Base-by-base conservation (phyloP, 768 basidiomycete species). In the Pilatotrama ljubarskyi region DNA sequence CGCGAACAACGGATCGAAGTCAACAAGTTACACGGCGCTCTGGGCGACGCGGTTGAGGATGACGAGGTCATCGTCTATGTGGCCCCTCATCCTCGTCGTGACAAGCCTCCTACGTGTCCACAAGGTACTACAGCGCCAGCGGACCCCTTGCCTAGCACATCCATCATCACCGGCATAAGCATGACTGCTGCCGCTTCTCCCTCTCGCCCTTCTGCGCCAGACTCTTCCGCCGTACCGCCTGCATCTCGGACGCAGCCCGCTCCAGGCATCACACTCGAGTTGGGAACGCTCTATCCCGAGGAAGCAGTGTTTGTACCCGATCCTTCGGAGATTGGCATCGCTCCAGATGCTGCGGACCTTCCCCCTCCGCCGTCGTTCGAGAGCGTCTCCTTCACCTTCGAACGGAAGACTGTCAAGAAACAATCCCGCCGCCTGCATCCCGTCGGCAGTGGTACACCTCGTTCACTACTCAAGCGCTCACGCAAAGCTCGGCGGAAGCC, bases 41-140 rank as follows among this genome's bases (percentile, higher is more conserved):
- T 57, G 26, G 66, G 62, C 29, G 60, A 17, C 24, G 25, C 55
- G 47, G 20, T 57, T 24, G 65, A 67, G n/a, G 84, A 85, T 29
- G 87, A 88, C 18, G 90, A 92, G 56, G 68, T 82, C 4, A 91
- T 92, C 55, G 89, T 92, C 10, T 91, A 91, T 66, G 85, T 84
- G 24, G 88, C 89, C 0, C 90, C 90, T 0, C 82, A 88, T 66
- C 90, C 89, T 5, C 82, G 87, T 0, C 65, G 65, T 18, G 50
- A 37, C 8, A 54, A 42, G 32, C 20, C 70, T 22, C 6, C 40
- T 18, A 50, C 66, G 10, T 9, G 56, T 41, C n/a, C 62, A 5
- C 66, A 66, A 1, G 58, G 11, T 56, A 9, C 61, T 66, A 5
- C 14, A 6, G 8, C 32, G 22, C 0, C 20, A 26, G 15, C 32